Base-by-base conservation (phyloP, 2,329 filamentous ascomycete species). In the Passalora sequoiae region DNA sequence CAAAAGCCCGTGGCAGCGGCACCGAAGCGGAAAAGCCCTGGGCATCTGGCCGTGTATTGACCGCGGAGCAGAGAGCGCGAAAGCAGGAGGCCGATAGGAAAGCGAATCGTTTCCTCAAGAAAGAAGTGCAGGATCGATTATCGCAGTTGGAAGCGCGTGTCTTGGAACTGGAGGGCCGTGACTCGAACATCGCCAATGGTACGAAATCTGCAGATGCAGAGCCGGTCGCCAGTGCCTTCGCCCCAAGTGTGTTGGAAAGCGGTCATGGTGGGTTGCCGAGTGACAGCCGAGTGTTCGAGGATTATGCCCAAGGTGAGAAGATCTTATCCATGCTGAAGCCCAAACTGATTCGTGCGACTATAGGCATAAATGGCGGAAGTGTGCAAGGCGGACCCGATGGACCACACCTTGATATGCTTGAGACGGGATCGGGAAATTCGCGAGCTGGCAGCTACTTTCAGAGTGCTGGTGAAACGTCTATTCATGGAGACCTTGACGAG, bases 71-170 rank as follows among this genome's bases (percentile, higher is more conserved):
- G 43, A 46, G 51, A 20, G 49, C 50, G 24, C 36, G 51, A 33
- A 54, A 54, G 36, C 51, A 54, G 40, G 51, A 54, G 32, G 51
- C 51, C 20, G 51, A 54, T 37, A 47, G 51, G 4, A 54, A 50
- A 29, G 51, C 51, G n/a, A 54, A 54, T 37, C 41, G 51, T 6
- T 54, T 54, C 28, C 35, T 54, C 40, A 54, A 54, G 43, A 54
- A 54, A 40, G 51, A 54, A 44, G 51, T 54, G 17, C 51, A 54
- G 33, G 51, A 54, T 27, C 44, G 51, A 13, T 43, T 54, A 12
- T 39, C 49, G 12, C 40, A 48, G 38, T 47, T 54, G 12, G 51
- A 54, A 43, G 49, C 50, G 28, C 44, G 45, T 4, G 49, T 54
- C 4, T 25, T 52, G 17, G 41, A 50, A 29, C 27, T 54, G 29